Evolutionary conservation across 345 rosid species (phyloP).

Genomic region (Excoecaria cochinchinensis): DNA sequence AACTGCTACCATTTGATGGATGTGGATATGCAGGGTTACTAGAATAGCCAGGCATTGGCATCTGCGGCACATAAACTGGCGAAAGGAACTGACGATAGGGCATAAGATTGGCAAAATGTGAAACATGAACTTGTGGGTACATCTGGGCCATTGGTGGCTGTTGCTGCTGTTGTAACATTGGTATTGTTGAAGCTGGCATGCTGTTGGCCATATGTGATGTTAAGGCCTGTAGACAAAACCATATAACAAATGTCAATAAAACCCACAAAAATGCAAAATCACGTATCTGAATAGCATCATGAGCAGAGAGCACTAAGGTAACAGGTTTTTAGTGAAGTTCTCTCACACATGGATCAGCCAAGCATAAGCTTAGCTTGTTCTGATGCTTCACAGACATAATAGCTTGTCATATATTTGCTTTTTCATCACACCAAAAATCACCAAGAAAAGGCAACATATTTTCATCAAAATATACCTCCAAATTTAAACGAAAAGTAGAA

Average conservation of each 20-base stretch:
- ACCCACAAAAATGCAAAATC: background rate
- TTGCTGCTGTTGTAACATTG: conserved; percentile 70
- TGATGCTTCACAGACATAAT: background rate
- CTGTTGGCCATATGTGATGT: conserved; percentile 42
- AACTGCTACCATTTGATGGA: conserved; percentile 79
- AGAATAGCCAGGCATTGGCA: conserved; percentile 90
- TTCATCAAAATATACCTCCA: background rate
- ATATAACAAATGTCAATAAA: conserved; percentile 3
- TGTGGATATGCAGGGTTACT: conserved; percentile 77
- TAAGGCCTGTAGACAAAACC: conserved; percentile 42
- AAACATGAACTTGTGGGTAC: conserved; percentile 87
- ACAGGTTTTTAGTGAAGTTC: background rate
- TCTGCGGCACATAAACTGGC: conserved; percentile 80
- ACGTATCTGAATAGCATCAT: background rate
- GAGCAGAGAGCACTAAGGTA: background rate
- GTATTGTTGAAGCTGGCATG: conserved; percentile 55
- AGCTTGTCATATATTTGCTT: background rate
- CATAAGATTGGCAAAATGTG: conserved; percentile 77
- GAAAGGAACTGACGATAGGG: conserved; percentile 82
- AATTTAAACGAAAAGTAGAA: background rate
- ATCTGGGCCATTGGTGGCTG: conserved; percentile 70
- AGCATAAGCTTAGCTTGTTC: background rate
- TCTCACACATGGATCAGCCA: background rate
- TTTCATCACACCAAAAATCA: background rate
- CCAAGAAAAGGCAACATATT: background rate